These are phyloP conservation scores for Pyrenochaeta sp. DNA, from an alignment of 2,329 filamentous ascomycete species.

Conservation along the genomic window DNA sequence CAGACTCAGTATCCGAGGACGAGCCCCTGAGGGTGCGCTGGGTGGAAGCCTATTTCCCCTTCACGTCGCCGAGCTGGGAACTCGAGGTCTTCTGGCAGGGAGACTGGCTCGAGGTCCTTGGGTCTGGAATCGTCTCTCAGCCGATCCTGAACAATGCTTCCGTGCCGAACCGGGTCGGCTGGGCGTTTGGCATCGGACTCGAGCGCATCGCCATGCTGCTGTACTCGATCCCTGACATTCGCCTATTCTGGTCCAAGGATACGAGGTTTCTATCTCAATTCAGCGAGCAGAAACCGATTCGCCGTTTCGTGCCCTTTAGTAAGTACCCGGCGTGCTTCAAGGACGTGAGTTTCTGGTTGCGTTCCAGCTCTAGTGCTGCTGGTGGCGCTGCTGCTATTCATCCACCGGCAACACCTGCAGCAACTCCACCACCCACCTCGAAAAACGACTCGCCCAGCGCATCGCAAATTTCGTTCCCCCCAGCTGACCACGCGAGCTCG, in stretches of 20 bases:
- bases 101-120: conserved; percentile 94
- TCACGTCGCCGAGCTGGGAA: conserved; percentile 95
- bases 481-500: conserved; percentile 1
- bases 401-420: conserved; percentile 12
- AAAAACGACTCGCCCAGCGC: conserved; percentile 11
- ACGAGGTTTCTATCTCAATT: conserved; percentile 88
- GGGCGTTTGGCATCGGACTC: conserved; percentile 94
- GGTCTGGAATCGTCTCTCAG: conserved; percentile 90
- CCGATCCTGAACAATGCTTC: conserved; percentile 79
- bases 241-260: conserved; percentile 93
- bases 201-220: conserved; percentile 97
- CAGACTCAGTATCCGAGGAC: conserved; percentile 47
- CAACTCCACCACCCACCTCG: conserved; percentile 7
- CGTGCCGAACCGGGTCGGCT: conserved; percentile 78
- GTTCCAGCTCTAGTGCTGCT: conserved; percentile 32
- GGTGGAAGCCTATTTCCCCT: conserved; percentile 98
- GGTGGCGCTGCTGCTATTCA: conserved; percentile 30
- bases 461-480: conserved; percentile 14
- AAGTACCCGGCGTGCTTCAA: conserved; percentile 89
- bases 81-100: conserved; percentile 94
- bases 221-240: conserved; percentile 94
- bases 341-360: conserved; percentile 93
- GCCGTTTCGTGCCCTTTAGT: conserved; percentile 83
- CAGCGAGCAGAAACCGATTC: conserved; percentile 54
- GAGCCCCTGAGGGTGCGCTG: conserved; percentile 87